A percentile compares a stretch with the other conserved stretches of the same genome.
Evolutionary conservation across 768 basidiomycete genomes (phyloP).

Genomic region (Hygrophorus russula): DNA sequence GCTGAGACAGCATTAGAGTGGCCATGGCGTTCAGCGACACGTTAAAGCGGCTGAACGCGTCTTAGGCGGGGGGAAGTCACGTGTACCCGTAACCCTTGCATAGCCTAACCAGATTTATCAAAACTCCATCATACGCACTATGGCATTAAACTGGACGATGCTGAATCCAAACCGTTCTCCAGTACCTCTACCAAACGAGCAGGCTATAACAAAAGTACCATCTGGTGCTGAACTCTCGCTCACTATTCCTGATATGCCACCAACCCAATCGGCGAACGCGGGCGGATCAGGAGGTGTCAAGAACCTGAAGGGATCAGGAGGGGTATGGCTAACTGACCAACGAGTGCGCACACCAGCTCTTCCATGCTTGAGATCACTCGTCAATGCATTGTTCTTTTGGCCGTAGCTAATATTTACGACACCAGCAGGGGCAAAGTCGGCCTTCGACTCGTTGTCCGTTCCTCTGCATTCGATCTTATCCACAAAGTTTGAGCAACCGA

Average conservation of each 20-base stretch:
- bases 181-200: conserved; percentile 54
- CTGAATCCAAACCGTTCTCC: conserved; percentile 45
- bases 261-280: conserved; percentile 27
- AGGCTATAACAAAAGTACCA: conserved; percentile 42
- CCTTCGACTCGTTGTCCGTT: conserved; percentile 40
- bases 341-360: conserved; percentile 34
- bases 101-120: too few species aligned
- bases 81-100: too few species aligned
- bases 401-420: conserved; percentile 54
- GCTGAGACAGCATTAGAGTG: conserved; percentile 42
- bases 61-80: too few species aligned
- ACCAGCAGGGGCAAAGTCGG: conserved; percentile 12
- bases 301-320: conserved; percentile 50
- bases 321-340: conserved; percentile 58
- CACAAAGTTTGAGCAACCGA: conserved; percentile 68
- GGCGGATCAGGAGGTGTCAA: conserved; percentile 45
- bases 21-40: conserved; percentile 19
- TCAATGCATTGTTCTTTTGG: neutral
- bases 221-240: conserved; percentile 49
- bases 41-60: too few species aligned
- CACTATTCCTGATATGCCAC: conserved; percentile 42
- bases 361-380: neutral
- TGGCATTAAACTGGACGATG: conserved; percentile 79
- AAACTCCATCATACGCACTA: conserved; percentile 16
- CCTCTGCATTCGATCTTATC: conserved; percentile 56